Evolutionary conservation across 2,329 filamentous ascomycete species (phyloP).

Genomic region (Sporothrix brunneoviolacea): DNA sequence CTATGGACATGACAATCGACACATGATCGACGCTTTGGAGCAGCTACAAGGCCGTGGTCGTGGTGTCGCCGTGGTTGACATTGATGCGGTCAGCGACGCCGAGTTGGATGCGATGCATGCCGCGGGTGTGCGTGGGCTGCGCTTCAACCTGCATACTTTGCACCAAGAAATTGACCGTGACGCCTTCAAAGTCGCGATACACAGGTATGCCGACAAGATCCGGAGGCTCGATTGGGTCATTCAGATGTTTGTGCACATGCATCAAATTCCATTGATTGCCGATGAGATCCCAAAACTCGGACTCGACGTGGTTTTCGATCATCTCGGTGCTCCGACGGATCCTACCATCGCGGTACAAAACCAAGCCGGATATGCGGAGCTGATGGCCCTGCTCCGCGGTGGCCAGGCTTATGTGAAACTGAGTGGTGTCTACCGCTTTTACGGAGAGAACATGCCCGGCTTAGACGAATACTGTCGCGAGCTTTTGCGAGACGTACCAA

Average conservation of each 20-base stretch:
- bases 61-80: constrained; percentile 3
- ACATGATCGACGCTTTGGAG: constrained; percentile 4
- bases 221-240: constrained; percentile 3
- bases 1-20: constrained; percentile 3
- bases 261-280: constrained; percentile 5
- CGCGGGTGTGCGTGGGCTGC: constrained; percentile 2
- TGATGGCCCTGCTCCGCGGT: constrained; percentile 1
- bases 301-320: constrained; percentile 1
- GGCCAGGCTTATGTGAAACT: constrained; percentile 1
- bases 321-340: constrained; percentile 4
- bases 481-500: background rate
- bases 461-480: constrained; percentile 1
- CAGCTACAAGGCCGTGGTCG: constrained; percentile 1
- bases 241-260: constrained; percentile 3
- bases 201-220: constrained; percentile 7
- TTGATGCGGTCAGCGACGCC: constrained; percentile 3
- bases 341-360: background rate
- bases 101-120: constrained; percentile 6
- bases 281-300: constrained; percentile 5
- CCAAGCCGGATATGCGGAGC: constrained; percentile 4
- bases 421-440: constrained; percentile 5
- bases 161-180: constrained; percentile 3
- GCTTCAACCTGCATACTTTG: constrained; percentile 5
- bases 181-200: background rate
- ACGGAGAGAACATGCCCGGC: constrained; percentile 1